Evolutionary conservation across 768 basidiomycete species (phyloP).

Genomic region (Termitomyces sp.): DNA sequence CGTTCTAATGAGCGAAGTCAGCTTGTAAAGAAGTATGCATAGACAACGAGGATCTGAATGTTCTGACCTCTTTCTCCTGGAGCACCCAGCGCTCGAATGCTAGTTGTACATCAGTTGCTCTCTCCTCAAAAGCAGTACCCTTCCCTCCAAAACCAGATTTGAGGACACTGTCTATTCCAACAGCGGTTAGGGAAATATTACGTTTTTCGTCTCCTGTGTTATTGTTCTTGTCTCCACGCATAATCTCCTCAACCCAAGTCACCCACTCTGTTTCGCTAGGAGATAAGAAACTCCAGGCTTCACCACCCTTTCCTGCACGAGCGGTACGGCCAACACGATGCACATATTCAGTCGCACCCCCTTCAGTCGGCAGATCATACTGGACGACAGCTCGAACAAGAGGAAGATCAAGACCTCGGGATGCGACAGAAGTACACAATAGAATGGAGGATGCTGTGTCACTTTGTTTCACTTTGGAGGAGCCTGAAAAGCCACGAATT

Average conservation of each 20-base stretch:
- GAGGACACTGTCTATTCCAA: constrained; percentile 67
- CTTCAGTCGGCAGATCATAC: constrained; percentile 96
- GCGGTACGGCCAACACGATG: constrained; percentile 97
- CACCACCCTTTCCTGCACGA: constrained; percentile 91
- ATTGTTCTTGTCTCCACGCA: constrained; percentile 47
- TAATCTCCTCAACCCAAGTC: constrained; percentile 80
- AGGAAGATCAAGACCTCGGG: constrained; percentile 95
- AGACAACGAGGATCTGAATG: neutral
- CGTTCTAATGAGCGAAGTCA: constrained; percentile 48
- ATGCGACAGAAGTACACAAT: constrained; percentile 94
- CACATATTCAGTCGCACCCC: constrained; percentile 93
- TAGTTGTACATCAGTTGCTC: constrained; percentile 95
- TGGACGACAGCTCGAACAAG: constrained; percentile 93
- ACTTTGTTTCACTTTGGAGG: constrained; percentile 21
- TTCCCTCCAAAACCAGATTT: constrained; percentile 83
- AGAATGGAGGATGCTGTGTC: constrained; percentile 54
- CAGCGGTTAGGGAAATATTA: constrained; percentile 49
- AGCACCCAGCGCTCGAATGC: constrained; percentile 95
- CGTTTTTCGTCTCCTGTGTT: constrained; percentile 25
- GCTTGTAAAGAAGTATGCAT: constrained; percentile 1
- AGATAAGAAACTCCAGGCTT: constrained; percentile 90
- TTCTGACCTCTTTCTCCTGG: constrained; percentile 61
- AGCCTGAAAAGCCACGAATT: constrained; percentile 73
- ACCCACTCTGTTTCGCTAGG: constrained; percentile 91
- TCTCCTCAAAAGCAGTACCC: constrained; percentile 72